These are phyloP conservation scores for Berkeleyomyces basicola DNA, from an alignment of 2,329 filamentous ascomycete species.

Conservation along the genomic window DNA sequence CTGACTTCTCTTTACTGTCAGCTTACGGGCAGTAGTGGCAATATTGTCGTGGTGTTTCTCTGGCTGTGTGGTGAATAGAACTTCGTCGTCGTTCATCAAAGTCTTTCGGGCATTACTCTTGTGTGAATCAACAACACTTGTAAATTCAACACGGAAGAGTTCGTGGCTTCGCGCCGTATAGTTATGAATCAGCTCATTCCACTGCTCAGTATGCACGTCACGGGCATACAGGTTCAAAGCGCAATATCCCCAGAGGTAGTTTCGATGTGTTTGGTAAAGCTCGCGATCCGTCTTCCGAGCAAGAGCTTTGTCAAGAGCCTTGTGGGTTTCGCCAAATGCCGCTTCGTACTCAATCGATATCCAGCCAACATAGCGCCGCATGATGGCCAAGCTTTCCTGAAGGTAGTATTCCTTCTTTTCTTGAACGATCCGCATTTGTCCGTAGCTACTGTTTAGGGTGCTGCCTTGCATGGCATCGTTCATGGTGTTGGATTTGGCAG, in stretches of 20 bases:
- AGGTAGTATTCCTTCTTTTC: slow-evolving; percentile 88
- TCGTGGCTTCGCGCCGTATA: slow-evolving; percentile 65
- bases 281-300: slow-evolving; percentile 58
- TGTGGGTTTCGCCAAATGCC: slow-evolving; percentile 53
- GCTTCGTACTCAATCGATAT: slow-evolving; percentile 68
- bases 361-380: slow-evolving; percentile 64
- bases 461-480: slow-evolving; percentile 25
- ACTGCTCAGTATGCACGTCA: slow-evolving; percentile 67
- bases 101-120: slow-evolving; percentile 62
- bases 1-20: slow-evolving; percentile 88
- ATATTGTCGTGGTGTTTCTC: slow-evolving; percentile 77
- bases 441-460: slow-evolving; percentile 55
- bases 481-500: slow-evolving; percentile 8
- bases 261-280: slow-evolving; percentile 52
- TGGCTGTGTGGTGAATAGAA: slow-evolving; percentile 69
- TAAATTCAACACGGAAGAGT: slow-evolving; percentile 70
- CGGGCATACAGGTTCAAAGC: slow-evolving; percentile 76
- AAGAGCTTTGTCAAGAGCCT: slow-evolving; percentile 42
- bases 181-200: slow-evolving; percentile 60
- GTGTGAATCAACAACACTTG: slow-evolving; percentile 61
- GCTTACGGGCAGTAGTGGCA: slow-evolving; percentile 62
- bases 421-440: slow-evolving; percentile 82
- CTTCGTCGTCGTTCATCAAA: slow-evolving; percentile 59
- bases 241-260: slow-evolving; percentile 71
- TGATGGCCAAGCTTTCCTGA: slow-evolving; percentile 57